phyloP scores from a whole-genome alignment of 306 rosid species.

The Vigna radiata region DNA sequence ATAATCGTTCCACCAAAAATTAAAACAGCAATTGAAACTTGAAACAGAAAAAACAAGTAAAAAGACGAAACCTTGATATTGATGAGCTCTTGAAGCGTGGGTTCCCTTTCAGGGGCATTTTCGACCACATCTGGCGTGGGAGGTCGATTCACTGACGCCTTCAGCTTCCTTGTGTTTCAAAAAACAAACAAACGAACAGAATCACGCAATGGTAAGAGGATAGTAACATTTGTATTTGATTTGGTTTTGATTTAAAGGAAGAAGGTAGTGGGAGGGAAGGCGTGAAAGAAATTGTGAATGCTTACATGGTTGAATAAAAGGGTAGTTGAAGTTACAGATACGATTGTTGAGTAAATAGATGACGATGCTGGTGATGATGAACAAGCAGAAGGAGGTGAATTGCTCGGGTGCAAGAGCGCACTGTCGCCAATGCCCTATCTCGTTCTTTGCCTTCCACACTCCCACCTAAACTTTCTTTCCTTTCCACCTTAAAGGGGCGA shows the following conservation, averaged over 20 bases:
- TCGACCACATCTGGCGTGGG: constrained; percentile 84
- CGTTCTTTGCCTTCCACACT: not conserved
- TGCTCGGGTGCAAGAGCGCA: not conserved
- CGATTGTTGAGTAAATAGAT: not conserved
- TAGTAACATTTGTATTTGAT: not conserved
- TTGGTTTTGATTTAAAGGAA: constrained; percentile 6
- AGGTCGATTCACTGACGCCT: constrained; percentile 86
- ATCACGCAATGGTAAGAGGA: constrained; percentile 4
- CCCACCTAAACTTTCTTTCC: too few relatives aligned
- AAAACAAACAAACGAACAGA: not conserved
- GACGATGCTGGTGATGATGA: not conserved
- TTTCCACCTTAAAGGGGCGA: too few relatives aligned
- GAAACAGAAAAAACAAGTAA: not conserved
- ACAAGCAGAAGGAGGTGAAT: not conserved
- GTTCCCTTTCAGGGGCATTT: constrained; percentile 66
- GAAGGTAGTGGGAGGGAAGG: not conserved
- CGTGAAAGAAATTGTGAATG: not conserved
- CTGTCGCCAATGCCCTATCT: constrained; percentile 18
- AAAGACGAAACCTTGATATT: constrained; percentile 69
- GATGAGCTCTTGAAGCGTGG: constrained; percentile 70
- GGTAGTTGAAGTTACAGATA: constrained; percentile 14
- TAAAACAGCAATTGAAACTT: not conserved
- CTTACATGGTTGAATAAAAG: constrained; percentile 40
- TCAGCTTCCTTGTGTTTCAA: constrained; percentile 65
- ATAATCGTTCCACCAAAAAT: constrained; percentile 1